Percentiles rank a stretch among this genome's conserved stretches.
phyloP scores from a whole-genome alignment of 345 rosid genomes.

The Aurinia saxatilis region DNA sequence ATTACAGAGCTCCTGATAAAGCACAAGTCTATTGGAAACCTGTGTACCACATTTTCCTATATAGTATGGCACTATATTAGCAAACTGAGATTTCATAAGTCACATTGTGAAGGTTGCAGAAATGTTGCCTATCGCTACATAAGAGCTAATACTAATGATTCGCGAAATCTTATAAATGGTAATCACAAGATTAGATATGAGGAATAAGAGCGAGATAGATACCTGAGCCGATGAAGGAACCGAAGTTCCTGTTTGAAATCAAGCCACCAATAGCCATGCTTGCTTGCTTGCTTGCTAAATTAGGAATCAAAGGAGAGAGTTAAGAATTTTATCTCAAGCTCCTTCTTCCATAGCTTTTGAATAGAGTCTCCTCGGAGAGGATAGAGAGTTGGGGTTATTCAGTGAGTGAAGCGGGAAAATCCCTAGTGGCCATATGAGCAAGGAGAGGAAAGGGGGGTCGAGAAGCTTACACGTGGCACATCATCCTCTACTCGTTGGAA shows the following conservation, averaged over 20 bases:
- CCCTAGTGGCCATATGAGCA: constrained; percentile 36
- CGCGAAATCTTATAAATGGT: neutral
- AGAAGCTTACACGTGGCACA: constrained; percentile 56
- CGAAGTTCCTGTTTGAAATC: constrained; percentile 58
- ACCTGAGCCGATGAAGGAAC: constrained; percentile 60
- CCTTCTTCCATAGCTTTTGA: constrained; percentile 15
- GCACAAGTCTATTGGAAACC: constrained; percentile 31
- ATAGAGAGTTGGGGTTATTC: constrained; percentile 3
- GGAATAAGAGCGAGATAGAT: neutral
- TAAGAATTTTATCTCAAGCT: constrained; percentile 13
- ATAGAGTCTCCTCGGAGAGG: constrained; percentile 18
- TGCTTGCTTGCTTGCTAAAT: constrained; percentile 13
- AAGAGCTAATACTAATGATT: neutral
- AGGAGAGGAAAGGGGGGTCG: constrained; percentile 41
- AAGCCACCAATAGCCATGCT: constrained; percentile 74
- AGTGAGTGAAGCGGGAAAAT: constrained; percentile 47
- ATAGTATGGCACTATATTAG: constrained; percentile 5
- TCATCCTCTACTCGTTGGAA: constrained; percentile 41
- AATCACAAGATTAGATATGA: neutral
- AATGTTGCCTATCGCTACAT: neutral
- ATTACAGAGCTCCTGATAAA: no score
- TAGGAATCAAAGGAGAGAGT: neutral
- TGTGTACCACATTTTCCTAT: constrained; percentile 33
- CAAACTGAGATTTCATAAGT: neutral
- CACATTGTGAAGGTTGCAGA: neutral